Percentiles rank a stretch among this genome's conserved stretches.
Conservation (phyloP, 2,329 filamentous ascomycete genomes). For the Zasmidium cellare region DNA sequence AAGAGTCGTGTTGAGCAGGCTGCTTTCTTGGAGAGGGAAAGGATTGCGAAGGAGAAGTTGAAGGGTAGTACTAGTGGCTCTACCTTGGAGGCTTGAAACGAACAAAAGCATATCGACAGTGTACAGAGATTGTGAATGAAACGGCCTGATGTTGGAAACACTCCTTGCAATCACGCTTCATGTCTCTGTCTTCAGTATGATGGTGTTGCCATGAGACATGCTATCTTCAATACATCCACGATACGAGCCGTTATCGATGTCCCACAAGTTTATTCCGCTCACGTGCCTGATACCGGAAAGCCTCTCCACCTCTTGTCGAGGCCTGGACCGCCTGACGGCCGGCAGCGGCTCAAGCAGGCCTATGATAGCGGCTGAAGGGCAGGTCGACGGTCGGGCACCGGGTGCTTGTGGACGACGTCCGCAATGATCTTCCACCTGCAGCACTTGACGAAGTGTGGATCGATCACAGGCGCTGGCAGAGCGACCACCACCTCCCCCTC, state of each 20-base stretch:
- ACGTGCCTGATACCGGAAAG: neutral
- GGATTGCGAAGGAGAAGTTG: slow-evolving; percentile 25
- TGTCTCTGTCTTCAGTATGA: too few relatives aligned
- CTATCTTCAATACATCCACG: too few relatives aligned
- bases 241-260: too few relatives aligned
- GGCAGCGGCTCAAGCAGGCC: neutral
- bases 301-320: neutral
- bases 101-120: too few relatives aligned
- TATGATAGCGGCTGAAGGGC: neutral
- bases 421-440: neutral
- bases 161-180: too few relatives aligned
- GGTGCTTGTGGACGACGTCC: neutral
- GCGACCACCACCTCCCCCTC: neutral
- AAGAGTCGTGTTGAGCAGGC: slow-evolving; percentile 62
- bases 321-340: neutral
- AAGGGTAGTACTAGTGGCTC: slow-evolving; percentile 7
- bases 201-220: too few relatives aligned
- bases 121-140: too few relatives aligned
- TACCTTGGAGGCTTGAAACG: neutral
- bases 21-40: slow-evolving; percentile 48
- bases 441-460: neutral
- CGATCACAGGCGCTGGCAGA: neutral
- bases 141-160: too few relatives aligned
- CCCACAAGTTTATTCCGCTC: neutral
- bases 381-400: neutral